Evolutionary conservation across 179 eudicot genomes (phyloP).

Genomic region (Beta macrorhiza): DNA sequence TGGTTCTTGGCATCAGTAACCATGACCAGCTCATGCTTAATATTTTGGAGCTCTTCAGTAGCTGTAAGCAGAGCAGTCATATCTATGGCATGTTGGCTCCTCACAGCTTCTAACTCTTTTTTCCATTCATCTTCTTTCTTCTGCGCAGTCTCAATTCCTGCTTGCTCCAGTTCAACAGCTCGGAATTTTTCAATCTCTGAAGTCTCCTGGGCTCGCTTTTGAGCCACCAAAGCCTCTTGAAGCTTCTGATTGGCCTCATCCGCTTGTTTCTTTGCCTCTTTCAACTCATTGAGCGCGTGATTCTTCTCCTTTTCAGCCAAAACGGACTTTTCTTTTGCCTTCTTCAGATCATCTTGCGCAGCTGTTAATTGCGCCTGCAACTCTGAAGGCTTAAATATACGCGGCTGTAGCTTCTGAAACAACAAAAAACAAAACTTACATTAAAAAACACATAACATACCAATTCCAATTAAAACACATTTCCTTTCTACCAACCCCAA

Average conservation of each 20-base stretch:
- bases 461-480: not conserved
- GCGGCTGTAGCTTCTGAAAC: constrained; percentile 63
- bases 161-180: constrained; percentile 84
- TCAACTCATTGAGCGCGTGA: constrained; percentile 60
- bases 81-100: constrained; percentile 71
- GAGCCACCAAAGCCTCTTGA: constrained; percentile 74
- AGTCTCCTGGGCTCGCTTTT: constrained; percentile 75
- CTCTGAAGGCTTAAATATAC: constrained; percentile 70
- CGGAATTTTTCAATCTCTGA: constrained; percentile 86
- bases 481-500: too few species aligned
- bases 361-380: constrained; percentile 61
- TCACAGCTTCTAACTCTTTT: constrained; percentile 64
- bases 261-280: constrained; percentile 66
- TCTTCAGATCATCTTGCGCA: constrained; percentile 78
- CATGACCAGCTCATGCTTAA: constrained; percentile 64
- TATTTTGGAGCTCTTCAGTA: constrained; percentile 66
- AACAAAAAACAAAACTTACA: constrained; percentile 17
- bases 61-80: constrained; percentile 62
- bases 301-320: constrained; percentile 71
- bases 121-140: constrained; percentile 80
- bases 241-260: constrained; percentile 82
- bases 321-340: constrained; percentile 62
- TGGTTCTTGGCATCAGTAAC: constrained; percentile 62
- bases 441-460: constrained; percentile 17
- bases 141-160: constrained; percentile 66